Percentiles rank a stretch among this genome's conserved stretches.
Evolutionary conservation across 106 monocot species (phyloP).

Genomic region (Alisma plantagoaquatica): DNA sequence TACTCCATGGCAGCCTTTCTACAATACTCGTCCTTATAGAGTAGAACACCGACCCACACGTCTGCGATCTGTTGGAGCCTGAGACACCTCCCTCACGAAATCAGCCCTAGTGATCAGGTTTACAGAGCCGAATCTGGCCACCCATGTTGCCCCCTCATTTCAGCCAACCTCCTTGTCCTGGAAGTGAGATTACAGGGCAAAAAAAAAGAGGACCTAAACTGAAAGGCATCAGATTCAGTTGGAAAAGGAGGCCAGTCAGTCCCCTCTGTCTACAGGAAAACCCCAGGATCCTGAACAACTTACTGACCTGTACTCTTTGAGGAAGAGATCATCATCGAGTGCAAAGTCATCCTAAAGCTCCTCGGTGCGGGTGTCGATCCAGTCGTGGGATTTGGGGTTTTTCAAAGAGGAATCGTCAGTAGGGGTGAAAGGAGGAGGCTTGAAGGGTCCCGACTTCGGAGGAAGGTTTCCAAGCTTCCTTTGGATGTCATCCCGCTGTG

Average conservation of each 20-base stretch:
- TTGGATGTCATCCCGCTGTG: conserved; percentile 98
- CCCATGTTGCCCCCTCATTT: conserved; percentile 50
- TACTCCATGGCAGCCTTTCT: too few relatives aligned
- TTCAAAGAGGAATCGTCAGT: conserved; percentile 34
- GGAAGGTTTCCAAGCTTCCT: conserved; percentile 82
- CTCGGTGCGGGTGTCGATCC: conserved; percentile 60
- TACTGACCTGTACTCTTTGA: conserved; percentile 72
- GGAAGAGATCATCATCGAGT: conserved; percentile 82
- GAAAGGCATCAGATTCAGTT: not conserved
- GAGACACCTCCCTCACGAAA: conserved; percentile 64
- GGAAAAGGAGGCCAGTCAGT: too few relatives aligned
- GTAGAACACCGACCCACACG: conserved; percentile 66
- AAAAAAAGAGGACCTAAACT: not conserved
- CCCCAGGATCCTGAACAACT: not conserved
- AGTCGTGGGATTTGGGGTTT: conserved; percentile 47
- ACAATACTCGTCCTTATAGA: conserved; percentile 85
- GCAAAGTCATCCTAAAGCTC: conserved; percentile 77
- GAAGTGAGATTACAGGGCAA: not conserved
- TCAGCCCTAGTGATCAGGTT: conserved; percentile 45
- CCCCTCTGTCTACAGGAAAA: too few relatives aligned
- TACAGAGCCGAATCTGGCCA: conserved; percentile 40
- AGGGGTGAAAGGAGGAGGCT: conserved; percentile 56
- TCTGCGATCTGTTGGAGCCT: conserved; percentile 49
- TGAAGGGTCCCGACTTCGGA: conserved; percentile 67
- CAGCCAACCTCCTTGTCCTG: conserved; percentile 81